phyloP scores from a whole-genome alignment of 345 rosid species.

The Arabis alpina region DNA sequence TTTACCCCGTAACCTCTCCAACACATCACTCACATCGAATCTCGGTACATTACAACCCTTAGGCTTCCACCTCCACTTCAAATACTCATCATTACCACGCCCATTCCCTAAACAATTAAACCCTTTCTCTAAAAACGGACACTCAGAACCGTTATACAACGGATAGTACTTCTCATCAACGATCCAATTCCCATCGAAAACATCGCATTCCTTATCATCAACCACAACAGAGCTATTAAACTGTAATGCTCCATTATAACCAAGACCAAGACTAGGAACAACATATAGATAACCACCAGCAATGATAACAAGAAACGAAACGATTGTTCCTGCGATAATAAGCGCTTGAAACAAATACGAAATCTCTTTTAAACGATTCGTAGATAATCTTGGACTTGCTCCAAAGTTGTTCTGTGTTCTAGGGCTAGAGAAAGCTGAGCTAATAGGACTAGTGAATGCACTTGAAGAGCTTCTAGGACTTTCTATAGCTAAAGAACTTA shows the following conservation, averaged over 20 bases:
- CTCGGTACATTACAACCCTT: constrained; percentile 65
- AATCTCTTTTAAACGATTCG: constrained; percentile 45
- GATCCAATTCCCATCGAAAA: constrained; percentile 70
- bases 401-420: constrained; percentile 43
- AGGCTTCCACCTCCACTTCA: constrained; percentile 88
- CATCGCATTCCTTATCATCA: constrained; percentile 46
- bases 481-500: constrained; percentile 43
- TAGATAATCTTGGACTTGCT: constrained; percentile 43
- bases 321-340: constrained; percentile 53
- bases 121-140: constrained; percentile 78
- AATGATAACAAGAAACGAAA: constrained; percentile 58
- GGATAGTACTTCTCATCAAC: constrained; percentile 64
- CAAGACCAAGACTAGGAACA: constrained; percentile 67
- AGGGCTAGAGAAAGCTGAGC: constrained; percentile 46
- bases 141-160: constrained; percentile 68
- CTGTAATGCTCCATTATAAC: constrained; percentile 45
- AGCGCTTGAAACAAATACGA: constrained; percentile 56
- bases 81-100: constrained; percentile 59
- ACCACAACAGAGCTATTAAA: constrained; percentile 39
- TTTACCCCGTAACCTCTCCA: constrained; percentile 66
- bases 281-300: constrained; percentile 65
- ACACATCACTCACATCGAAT: constrained; percentile 49
- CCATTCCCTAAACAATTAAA: constrained; percentile 84
- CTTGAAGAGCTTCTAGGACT: constrained; percentile 43
- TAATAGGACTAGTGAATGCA: constrained; percentile 51